Percentiles rank a stretch among this genome's conserved stretches.
Evolutionary conservation across 2,329 filamentous ascomycete genomes (phyloP).

Genomic region (Scedosporium aurantiacum): DNA sequence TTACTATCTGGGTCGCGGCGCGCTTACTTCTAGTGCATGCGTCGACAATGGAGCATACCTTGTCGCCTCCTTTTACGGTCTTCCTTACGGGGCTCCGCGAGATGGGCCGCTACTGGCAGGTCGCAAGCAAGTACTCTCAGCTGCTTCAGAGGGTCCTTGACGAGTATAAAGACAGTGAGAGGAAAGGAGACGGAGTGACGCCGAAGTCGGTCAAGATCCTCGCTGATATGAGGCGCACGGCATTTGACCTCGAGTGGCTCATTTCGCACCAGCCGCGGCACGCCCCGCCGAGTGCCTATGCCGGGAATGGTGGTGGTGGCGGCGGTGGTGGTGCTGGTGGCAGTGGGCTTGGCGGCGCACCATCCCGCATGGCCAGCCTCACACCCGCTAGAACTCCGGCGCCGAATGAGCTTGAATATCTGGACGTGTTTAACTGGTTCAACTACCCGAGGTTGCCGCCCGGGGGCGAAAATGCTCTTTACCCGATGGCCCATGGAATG

Average conservation of each 20-base stretch:
- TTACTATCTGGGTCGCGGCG: slow-evolving; percentile 85
- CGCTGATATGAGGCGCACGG: slow-evolving; percentile 82
- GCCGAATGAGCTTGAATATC: slow-evolving; percentile 75
- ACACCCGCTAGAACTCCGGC: slow-evolving; percentile 59
- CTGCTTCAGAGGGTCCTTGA: slow-evolving; percentile 75
- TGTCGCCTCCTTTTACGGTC: slow-evolving; percentile 68
- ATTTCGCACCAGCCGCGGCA: slow-evolving; percentile 69
- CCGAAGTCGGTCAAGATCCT: slow-evolving; percentile 78
- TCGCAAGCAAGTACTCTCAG: slow-evolving; percentile 70
- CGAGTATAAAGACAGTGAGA: slow-evolving; percentile 71
- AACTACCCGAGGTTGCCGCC: slow-evolving; percentile 68
- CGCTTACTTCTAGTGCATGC: slow-evolving; percentile 80
- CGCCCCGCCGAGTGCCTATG: not conserved
- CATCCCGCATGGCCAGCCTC: slow-evolving; percentile 33
- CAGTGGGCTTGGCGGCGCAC: not conserved
- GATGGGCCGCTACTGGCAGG: slow-evolving; percentile 76
- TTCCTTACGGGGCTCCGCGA: slow-evolving; percentile 73
- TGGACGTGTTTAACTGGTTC: slow-evolving; percentile 92
- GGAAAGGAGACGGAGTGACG: slow-evolving; percentile 61
- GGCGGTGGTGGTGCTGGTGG: not conserved
- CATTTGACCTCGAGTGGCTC: slow-evolving; percentile 80
- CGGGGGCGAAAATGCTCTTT: slow-evolving; percentile 22
- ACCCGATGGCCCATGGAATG: slow-evolving; percentile 10
- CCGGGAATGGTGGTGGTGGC: not conserved
- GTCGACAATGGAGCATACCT: slow-evolving; percentile 74